A percentile compares a stretch with the other conserved stretches of the same genome.
Conservation (phyloP, 164 flowering plant genomes). For the Akebia trifoliata region DNA sequence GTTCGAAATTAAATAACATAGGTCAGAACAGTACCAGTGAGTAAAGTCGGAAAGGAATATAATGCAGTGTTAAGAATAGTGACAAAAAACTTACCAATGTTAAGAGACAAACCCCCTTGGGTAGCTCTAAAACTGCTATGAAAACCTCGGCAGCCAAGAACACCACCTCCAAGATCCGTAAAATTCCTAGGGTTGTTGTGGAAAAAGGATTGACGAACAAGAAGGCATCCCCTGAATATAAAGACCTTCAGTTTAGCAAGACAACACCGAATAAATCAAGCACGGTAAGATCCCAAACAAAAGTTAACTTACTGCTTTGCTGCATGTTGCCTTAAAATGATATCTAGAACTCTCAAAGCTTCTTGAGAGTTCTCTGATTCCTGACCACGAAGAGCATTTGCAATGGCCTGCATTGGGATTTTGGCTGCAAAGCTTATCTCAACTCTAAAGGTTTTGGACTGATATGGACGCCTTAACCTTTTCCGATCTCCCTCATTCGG, state of each 20-base stretch:
- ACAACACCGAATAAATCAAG: background rate
- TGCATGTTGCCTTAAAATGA: conserved; percentile 87
- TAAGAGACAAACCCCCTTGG: conserved; percentile 83
- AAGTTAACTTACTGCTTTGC: conserved; percentile 61
- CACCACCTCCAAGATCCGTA: conserved; percentile 78
- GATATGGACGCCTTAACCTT: conserved; percentile 51
- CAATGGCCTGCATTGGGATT: conserved; percentile 85
- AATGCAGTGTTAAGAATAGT: background rate
- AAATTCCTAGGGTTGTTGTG: conserved; percentile 62
- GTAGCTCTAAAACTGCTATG: conserved; percentile 79
- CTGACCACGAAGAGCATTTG: conserved; percentile 71
- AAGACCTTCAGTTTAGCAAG: conserved; percentile 1
- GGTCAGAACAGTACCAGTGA: too few relatives aligned
- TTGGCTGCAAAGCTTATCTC: conserved; percentile 85
- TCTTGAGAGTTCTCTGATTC: conserved; percentile 84
- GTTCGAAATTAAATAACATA: too few relatives aligned
- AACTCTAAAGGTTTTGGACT: conserved; percentile 67
- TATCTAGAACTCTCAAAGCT: conserved; percentile 85
- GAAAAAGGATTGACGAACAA: conserved; percentile 87
- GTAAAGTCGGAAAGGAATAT: background rate
- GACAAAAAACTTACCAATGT: conserved; percentile 43
- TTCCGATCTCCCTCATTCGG: conserved; percentile 60
- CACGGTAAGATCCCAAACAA: background rate
- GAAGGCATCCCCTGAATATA: conserved; percentile 77
- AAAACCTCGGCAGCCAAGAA: conserved; percentile 81